Conservation (phyloP, 345 rosid genomes). For the Hypericum perforatum region DNA sequence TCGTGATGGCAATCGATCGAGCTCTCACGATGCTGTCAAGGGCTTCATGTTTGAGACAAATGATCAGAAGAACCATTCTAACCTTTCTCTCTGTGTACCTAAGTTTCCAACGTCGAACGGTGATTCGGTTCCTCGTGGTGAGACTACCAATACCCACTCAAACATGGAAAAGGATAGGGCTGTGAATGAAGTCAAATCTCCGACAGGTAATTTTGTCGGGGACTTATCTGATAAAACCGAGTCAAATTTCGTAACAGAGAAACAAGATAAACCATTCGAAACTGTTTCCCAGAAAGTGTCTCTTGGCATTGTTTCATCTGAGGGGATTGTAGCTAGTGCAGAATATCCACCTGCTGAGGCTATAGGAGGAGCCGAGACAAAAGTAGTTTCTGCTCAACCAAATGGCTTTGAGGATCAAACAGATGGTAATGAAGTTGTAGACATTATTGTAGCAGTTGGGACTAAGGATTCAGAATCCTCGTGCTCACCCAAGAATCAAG, state of each 20-base stretch:
- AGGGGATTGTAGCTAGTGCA: conserved; percentile 25
- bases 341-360: conserved; percentile 30
- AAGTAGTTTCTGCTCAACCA: conserved; percentile 23
- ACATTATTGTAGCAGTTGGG: conserved; percentile 26
- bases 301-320: conserved; percentile 29
- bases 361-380: conserved; percentile 28
- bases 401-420: conserved; percentile 34
- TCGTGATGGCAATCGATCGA: conserved; percentile 73
- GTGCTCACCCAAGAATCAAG: conserved; percentile 40
- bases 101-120: conserved; percentile 48
- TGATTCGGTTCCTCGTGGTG: conserved; percentile 34
- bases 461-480: conserved; percentile 58
- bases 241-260: conserved; percentile 27
- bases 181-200: conserved; percentile 26
- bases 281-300: conserved; percentile 24
- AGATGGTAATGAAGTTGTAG: conserved; percentile 37
- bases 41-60: conserved; percentile 44
- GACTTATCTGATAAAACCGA: conserved; percentile 29
- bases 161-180: conserved; percentile 38
- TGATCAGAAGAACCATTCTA: conserved; percentile 44
- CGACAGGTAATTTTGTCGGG: conserved; percentile 28
- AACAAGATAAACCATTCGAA: conserved; percentile 20
- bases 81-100: conserved; percentile 34
- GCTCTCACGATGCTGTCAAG: conserved; percentile 59
- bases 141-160: conserved; percentile 33